A percentile compares a stretch with the other conserved stretches of the same genome.
Evolutionary conservation across 352 stramenopile genomes (phyloP).

Genomic region (Blastocystis sp.): DNA sequence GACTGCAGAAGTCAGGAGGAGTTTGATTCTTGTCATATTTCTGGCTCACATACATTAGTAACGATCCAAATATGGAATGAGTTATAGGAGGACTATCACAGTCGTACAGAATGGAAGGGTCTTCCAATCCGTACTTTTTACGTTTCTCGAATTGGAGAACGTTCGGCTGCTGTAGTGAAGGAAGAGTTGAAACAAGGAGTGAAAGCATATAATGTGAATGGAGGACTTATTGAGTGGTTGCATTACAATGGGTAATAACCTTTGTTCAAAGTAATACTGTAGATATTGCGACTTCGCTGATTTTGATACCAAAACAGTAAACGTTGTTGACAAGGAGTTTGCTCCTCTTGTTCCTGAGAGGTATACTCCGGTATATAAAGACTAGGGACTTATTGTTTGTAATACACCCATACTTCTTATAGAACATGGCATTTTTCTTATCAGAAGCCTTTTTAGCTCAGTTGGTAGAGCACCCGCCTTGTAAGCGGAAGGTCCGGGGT

Average conservation of each 20-base stretch:
- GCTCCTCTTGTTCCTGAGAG: neutral
- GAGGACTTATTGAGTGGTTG: slow-evolving; percentile 52
- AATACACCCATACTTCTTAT: neutral
- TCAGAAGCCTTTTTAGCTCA: slow-evolving; percentile 62
- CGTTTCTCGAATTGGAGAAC: slow-evolving; percentile 57
- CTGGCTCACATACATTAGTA: neutral
- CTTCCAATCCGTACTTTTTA: slow-evolving; percentile 52
- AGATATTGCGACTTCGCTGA: slow-evolving; percentile 50
- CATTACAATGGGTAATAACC: neutral
- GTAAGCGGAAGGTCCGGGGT: slow-evolving; percentile 68
- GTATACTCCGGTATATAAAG: neutral
- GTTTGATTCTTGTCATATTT: slow-evolving; percentile 46
- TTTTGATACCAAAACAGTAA: neutral
- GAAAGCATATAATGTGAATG: slow-evolving; percentile 58
- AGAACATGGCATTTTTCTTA: neutral
- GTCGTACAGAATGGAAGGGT: neutral
- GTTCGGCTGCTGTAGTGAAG: neutral
- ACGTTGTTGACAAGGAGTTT: slow-evolving; percentile 36
- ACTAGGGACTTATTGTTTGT: slow-evolving; percentile 5
- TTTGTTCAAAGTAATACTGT: neutral
- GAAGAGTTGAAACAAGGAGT: slow-evolving; percentile 57
- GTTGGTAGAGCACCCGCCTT: slow-evolving; percentile 69
- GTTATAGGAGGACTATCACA: neutral
- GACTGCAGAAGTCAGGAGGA: slow-evolving; percentile 41
- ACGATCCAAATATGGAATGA: neutral